Percentiles rank a stretch among this genome's conserved stretches.
Conservation (phyloP, 2,329 filamentous ascomycete species). For the Coniella lustricola region DNA sequence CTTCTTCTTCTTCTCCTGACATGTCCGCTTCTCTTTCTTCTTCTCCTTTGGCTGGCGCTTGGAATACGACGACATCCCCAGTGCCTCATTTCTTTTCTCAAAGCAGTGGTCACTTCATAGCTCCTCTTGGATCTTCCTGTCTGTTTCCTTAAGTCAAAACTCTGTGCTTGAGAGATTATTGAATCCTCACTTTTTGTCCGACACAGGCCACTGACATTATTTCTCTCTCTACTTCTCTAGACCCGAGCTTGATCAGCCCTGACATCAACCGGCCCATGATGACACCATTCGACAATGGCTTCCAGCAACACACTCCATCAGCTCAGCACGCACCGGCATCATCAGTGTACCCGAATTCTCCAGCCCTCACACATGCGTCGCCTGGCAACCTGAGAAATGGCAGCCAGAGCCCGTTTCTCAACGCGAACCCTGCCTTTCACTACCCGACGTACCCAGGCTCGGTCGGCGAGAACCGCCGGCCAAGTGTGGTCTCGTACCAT, state of each 20-base stretch:
- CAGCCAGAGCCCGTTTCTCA: conserved; percentile 60
- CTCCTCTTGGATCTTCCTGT: conserved; percentile 46
- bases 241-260: conserved; percentile 50
- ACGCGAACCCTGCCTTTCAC: conserved; percentile 27
- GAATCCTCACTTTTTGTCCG: conserved; percentile 8
- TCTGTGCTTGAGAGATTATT: background rate
- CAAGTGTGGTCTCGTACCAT: conserved; percentile 64
- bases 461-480: conserved; percentile 45
- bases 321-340: conserved; percentile 8
- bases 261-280: conserved; percentile 43
- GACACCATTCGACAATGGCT: conserved; percentile 44
- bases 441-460: conserved; percentile 50
- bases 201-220: conserved; percentile 29
- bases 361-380: conserved; percentile 50
- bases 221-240: conserved; percentile 27
- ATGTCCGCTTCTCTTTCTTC: conserved; percentile 27
- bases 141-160: conserved; percentile 34
- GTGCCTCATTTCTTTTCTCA: conserved; percentile 44
- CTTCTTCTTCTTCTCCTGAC: conserved; percentile 26
- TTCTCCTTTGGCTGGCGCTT: conserved; percentile 25
- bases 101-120: conserved; percentile 45
- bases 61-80: conserved; percentile 25
- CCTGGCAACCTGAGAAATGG: conserved; percentile 47
- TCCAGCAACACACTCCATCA: conserved; percentile 39
- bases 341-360: conserved; percentile 49